Evolutionary conservation across 2,329 filamentous ascomycete genomes (phyloP), one percentile per base, ranked within the genome.

Genomic region (Cordyceps farinosa): DNA sequence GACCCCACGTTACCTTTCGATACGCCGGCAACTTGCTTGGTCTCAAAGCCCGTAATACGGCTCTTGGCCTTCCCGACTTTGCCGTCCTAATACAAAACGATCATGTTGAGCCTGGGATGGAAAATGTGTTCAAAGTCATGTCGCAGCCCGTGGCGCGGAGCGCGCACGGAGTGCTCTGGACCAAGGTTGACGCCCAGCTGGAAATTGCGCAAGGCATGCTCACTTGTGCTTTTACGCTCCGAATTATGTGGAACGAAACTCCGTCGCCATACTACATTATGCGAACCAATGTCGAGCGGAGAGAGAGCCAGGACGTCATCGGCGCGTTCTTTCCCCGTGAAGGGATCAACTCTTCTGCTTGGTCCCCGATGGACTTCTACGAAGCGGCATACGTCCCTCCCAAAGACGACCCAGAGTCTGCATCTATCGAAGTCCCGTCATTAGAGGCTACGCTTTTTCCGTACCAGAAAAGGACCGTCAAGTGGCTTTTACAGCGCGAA

Each of bases 401-500:
- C 11, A 77, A 76, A n/a, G 69, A 76, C 5, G 78, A 82, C 59
- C 64, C 70, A 17, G 67, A 72, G 3, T 64, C 79, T 0, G 68
- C 71, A 1, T 72, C 75, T 0, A 76, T 85, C 42, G 44, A 75
- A 3, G 72, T 85, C 6, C 75, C 78, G 0, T 75, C 73, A 32
- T 77, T 82, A 57, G 76, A 76, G 51, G 80, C 85, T 1, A 77
- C 75, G 0, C 75, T 92, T 0, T 92, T 87, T 70, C 89, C 89
- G 0, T 93, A 92, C 65, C 90, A 93, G 72, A 84, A 85, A 62
- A 79, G 89, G 64, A 84, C 89, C 1, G 79, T 92, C 2, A 80
- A 86, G 54, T 94, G 90, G 90, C 77, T 92, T 64, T 73, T 93
- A 52, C 75, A 76, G 48, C 82, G 87, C 52, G 90, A 94, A 75